Base-by-base conservation (phyloP, 2,329 filamentous ascomycete genomes). In the Pseudogymnoascus sp. region DNA sequence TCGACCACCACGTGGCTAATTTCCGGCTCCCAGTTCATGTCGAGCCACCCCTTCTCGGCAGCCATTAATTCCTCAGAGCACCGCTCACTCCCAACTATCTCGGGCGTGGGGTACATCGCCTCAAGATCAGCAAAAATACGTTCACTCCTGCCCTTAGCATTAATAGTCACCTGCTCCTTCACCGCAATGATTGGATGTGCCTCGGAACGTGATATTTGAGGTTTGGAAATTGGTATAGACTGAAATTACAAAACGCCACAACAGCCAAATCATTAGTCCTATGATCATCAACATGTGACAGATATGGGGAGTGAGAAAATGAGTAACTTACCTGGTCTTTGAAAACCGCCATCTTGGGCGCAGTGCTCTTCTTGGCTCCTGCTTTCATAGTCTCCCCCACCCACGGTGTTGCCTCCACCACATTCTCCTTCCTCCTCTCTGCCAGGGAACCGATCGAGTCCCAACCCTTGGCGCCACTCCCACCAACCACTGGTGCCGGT, bases 51-150 rank as follows among this genome's bases (percentile, higher is more conserved):
- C 63, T 90, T 83, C 67, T 85, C 85, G 43, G 81, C 82, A 31
- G 93, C 93, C 76, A 92, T 86, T 21, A 99, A 77, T 75, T 99
- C 94, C 72, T 99, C 94, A 71, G 97, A 96, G 70, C 90, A 93
- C 65, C 90, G 82, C 74, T 97, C 93, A 33, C 85, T 85, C 2
- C 84, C 85, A 1, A 85, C 81, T 64, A 89, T 83, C 52, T 88
- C 83, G 21, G 85, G 83, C 39, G 88, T 87, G 7, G 92, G 92
- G 71, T 97, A 97, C 35, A 97, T 82, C 33, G 87, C 85, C 72
- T 92, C 86, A 60, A 97, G 80, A 70, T 96, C 87, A 72, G 96
- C 92, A 76, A 90, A 93, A 31, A 97, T 89, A 66, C 89, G 86
- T 74, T 97, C 93, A 70, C 85, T 84, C 76, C 89, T 91, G 63